Evolutionary conservation across 2,329 filamentous ascomycete species (phyloP), one percentile per base, ranked within the genome.

Genomic region (Talaromyces sp.): DNA sequence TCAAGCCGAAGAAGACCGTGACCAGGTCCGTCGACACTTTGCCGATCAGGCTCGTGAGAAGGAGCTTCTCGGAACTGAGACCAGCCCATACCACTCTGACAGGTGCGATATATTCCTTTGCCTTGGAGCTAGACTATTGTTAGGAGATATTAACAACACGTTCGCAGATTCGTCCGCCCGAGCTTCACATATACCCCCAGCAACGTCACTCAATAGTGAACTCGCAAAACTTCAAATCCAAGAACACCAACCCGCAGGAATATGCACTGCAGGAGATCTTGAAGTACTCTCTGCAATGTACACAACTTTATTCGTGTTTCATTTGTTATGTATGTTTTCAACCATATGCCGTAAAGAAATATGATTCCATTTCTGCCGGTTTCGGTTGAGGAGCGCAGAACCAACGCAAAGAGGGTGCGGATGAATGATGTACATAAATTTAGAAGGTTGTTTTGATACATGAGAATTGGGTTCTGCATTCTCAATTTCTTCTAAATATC

Each of bases 1-100:
- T 69, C 94, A 98, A 79, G 95, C 95, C 64, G 95, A 99, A 78
- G 93, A 97, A 80, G 95, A 99, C 83, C 90, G 95, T 67, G 95
- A 99, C 81, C 90, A 94, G 78, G 93, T 97, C 69, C 87, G 95
- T 70, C 86, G 94, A 75, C 87, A 94, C 79, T 86, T 90, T 70
- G 95, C 95, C 66, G 92, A 96, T 79, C 88, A 92, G 85, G 89
- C 88, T 70, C 87, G 95, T 70, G 95, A 98, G 86, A 92, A 93
- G 86, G 90, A 93, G 80, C 82, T 99, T 70, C 76, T 98, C 72
- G 95, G 95, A 65, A 88, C 89, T 69, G 90, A 94, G 79, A 87
- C 86, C 62, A 91, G 90, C 82, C 85, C 96, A 59, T 99, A 97
- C 83, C 87, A 98, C 82, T 89, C 86, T 70, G 93, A 97, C 76